Evolutionary conservation across 176 grass and related monocot genomes (phyloP).

Genomic region (Cymbopogon citratus): DNA sequence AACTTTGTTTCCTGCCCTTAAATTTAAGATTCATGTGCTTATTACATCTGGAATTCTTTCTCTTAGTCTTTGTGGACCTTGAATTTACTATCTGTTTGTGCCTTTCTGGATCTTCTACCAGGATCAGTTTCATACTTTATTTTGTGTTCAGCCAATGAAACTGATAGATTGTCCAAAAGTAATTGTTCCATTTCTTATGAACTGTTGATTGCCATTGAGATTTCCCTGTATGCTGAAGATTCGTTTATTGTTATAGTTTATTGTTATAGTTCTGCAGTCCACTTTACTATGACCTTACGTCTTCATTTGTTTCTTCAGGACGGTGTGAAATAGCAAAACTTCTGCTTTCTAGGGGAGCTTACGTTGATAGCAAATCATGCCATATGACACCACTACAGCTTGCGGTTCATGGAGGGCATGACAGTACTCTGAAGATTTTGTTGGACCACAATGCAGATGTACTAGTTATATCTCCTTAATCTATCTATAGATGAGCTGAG

Average conservation of each 20-base stretch:
- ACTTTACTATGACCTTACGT: not conserved
- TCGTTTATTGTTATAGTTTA: not conserved
- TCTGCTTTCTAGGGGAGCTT: conserved; percentile 31
- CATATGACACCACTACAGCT: conserved; percentile 12
- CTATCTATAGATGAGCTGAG: not conserved
- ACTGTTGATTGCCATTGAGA: not conserved
- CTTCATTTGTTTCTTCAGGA: conserved; percentile 6
- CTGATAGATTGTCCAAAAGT: not conserved
- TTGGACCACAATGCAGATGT: conserved; percentile 18
- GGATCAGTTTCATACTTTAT: not conserved
- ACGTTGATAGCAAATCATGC: conserved; percentile 1
- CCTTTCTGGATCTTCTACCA: not conserved
- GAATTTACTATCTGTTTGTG: not conserved
- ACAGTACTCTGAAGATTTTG: conserved; percentile 31
- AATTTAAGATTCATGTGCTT: not conserved
- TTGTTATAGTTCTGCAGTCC: not conserved
- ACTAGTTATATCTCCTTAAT: not conserved
- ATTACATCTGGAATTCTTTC: not conserved
- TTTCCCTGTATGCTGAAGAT: not conserved
- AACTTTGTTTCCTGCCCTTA: not conserved
- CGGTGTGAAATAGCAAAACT: conserved; percentile 22
- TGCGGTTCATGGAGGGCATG: conserved; percentile 20
- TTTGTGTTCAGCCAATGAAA: not conserved
- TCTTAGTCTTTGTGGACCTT: not conserved
- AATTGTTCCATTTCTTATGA: not conserved